phyloP scores from a whole-genome alignment of 768 basidiomycete species.

The Leccinum uliginosum region DNA sequence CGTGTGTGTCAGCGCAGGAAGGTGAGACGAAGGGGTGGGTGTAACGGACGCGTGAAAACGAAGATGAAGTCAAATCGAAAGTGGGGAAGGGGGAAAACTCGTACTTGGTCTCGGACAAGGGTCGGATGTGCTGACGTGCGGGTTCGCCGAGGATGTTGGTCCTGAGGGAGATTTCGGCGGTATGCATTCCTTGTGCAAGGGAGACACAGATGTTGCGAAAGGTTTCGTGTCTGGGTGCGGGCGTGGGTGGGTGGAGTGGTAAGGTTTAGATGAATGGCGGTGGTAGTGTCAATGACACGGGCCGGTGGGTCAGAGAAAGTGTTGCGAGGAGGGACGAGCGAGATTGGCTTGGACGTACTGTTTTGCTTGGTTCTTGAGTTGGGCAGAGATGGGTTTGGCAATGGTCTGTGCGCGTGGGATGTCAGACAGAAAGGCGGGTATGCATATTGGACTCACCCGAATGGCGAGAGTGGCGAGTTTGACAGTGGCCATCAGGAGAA shows the following conservation, averaged over 20 bases:
- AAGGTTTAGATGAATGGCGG: not conserved
- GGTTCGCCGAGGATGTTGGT: conserved; percentile 77
- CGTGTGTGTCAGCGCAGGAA: not conserved
- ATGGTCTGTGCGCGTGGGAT: conserved; percentile 49
- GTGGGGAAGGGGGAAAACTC: conserved; percentile 15
- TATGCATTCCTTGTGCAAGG: conserved; percentile 75
- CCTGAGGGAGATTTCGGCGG: conserved; percentile 64
- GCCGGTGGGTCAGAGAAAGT: not conserved
- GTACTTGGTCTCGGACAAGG: conserved; percentile 72
- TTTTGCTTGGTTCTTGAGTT: conserved; percentile 65
- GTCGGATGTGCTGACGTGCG: conserved; percentile 58
- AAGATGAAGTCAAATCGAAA: not conserved
- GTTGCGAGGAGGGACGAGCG: not conserved
- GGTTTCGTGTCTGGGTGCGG: conserved; percentile 52
- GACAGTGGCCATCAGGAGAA: conserved; percentile 57
- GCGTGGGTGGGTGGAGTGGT: not conserved
- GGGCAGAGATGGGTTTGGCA: conserved; percentile 74
- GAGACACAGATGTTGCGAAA: conserved; percentile 69
- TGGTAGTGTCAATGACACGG: not conserved
- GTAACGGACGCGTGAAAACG: not conserved
- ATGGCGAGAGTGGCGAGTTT: conserved; percentile 75
- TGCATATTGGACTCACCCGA: conserved; percentile 44
- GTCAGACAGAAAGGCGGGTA: not conserved
- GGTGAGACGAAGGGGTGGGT: not conserved
- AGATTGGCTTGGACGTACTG: conserved; percentile 43